Evolutionary conservation across 306 rosid species (phyloP), one percentile per base, ranked within the genome.

Genomic region (Geum urbanum): DNA sequence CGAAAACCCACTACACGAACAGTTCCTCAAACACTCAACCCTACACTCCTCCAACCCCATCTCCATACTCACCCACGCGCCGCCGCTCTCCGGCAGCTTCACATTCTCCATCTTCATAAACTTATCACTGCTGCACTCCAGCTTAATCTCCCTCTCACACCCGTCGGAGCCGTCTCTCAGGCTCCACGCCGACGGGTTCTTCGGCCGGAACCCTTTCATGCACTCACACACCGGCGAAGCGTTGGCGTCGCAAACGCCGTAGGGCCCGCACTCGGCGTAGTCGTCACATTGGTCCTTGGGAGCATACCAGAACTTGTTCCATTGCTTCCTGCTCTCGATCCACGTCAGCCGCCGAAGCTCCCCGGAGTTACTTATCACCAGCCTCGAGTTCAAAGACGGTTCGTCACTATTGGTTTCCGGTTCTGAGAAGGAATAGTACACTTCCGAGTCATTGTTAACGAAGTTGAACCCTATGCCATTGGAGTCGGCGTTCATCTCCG

Each of bases 161-260:
- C 98, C 98, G 46, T 71, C 91, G 0, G 86, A 77, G 53, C 96
- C 92, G 24, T 92, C 92, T 81, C 98, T 82, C 74, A 81, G 52
- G 37, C 61, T 81, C 96, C 98, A 92, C 0, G 89, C 91, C 40
- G 76, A 72, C 48, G 19, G 45, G 48, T 83, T 75, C 82, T 40
- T 88, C 0, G 96, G 96, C 16, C 22, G 50, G 72, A 90, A 92
- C 57, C 96, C 92, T 9, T 9, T 66, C 81, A 85, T 7, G 51
- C 97, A 92, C 41, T 59, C 14, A 71, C 97, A 92, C 40, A 85
- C 83, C 9, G 92, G 96, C 0, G 91, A 86, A n/a, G 81, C 77
- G 14, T 89, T 80, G 0, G 82, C 5, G 39, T 92, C 86, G 14
- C 98, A 92, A 0, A 86, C 47, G 0, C 95, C 95, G 9, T 65